Evolutionary conservation across 148 eudicot species (phyloP).

Genomic region (Chenopodium suecicum): DNA sequence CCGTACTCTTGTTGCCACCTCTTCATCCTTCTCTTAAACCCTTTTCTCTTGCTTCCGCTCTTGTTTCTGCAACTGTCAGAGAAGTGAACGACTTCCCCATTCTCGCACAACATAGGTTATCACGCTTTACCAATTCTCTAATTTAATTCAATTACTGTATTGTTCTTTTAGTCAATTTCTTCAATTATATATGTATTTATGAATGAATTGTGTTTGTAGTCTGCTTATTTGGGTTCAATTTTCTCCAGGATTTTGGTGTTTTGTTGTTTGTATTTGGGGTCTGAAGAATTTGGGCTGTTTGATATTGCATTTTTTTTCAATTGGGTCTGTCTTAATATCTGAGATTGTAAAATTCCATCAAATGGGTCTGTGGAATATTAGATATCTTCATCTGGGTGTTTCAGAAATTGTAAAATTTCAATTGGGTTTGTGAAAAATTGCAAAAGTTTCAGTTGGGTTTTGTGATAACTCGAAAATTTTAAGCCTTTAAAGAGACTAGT

Average conservation of each 20-base stretch:
- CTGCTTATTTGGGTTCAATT: not conserved
- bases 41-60: constrained; percentile 8
- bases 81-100: not conserved
- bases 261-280: not conserved
- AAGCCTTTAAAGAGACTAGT: too few relatives aligned
- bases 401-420: not conserved
- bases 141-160: not conserved
- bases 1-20: constrained; percentile 17
- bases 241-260: not conserved
- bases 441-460: not conserved
- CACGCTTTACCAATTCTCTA: not conserved
- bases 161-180: not conserved
- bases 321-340: too few relatives aligned
- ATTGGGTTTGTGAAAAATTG: not conserved
- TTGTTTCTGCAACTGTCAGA: constrained; percentile 19
- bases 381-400: not conserved
- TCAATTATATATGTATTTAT: too few relatives aligned
- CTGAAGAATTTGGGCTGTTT: too few relatives aligned
- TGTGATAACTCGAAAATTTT: too few relatives aligned
- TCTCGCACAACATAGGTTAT: constrained; percentile 12
- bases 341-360: not conserved
- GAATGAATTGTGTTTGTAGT: not conserved
- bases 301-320: too few relatives aligned
- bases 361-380: not conserved
- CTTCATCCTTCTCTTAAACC: not conserved